Evolutionary conservation across 371 early-diverging fungal genomes (phyloP), one percentile per base, ranked within the genome.

Genomic region (Mucor lusitanicus): DNA sequence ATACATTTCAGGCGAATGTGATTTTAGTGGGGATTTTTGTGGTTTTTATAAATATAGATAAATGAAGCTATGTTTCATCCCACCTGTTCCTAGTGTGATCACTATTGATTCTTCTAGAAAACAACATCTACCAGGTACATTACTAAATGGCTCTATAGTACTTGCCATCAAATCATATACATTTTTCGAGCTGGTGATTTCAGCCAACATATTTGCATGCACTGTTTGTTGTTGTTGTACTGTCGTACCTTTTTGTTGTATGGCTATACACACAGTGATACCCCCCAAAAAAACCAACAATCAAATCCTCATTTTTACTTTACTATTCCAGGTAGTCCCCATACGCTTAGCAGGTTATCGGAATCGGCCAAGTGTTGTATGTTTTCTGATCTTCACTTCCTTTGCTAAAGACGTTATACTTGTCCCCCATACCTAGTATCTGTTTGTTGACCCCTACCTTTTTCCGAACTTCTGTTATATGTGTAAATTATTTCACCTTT

Each of bases 401-500:
- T 55, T 15, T 32, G 28, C n/a, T 37, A 37, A 37, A 55, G 23
- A 50, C 25, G 13, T 50, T 25, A 48, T 25, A 11, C 50, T 23
- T 50, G 8, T 25, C 17, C 55, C 55, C 32, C n/a, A 46, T 46
- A 46, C 21, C 3, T 23, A 37, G 11, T 37, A 37, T 37, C 13
- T 12, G 13, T 37, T 37, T 37, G 37, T 37, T 37, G 2, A 46
- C 55, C 28, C 30, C 55, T 23, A 27, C 28, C 19, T 6, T 55
- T 55, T 55, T 55, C 55, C 55, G 55, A 55, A 32, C 55, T 55
- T 55, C 55, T 55, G 55, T 55, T 46, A 46, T 23, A 21, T 46
- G 13, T 25, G 23, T 53, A 25, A 19, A 27, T 6, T 25, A 21
- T 23, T 8, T 53, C 23, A 27, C 48, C n/a, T 23, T 23, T 21